Conservation (phyloP, 1,139 yeast genomes). For the Kurtzmaniella quercitrusa region DNA sequence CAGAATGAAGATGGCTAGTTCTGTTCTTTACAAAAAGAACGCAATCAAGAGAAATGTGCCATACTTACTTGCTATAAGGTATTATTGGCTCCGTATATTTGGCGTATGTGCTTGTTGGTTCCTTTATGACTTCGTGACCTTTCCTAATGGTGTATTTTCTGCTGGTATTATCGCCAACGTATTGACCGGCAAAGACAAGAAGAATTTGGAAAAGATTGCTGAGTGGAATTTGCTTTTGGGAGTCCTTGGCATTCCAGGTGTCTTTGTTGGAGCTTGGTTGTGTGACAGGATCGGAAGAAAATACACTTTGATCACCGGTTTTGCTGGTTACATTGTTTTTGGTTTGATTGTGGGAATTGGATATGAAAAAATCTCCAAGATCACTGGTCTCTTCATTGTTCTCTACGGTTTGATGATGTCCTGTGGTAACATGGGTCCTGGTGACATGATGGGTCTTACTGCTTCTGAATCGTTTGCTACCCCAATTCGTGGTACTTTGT, state of each 20-base stretch:
- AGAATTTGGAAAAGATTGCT: slow-evolving; percentile 35
- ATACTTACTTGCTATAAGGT: slow-evolving; percentile 43
- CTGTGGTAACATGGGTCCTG: slow-evolving; percentile 71
- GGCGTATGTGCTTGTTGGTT: slow-evolving; percentile 49
- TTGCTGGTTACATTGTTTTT: slow-evolving; percentile 42
- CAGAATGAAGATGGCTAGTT: slow-evolving; percentile 67
- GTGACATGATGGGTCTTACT: slow-evolving; percentile 65
- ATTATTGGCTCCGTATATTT: slow-evolving; percentile 41
- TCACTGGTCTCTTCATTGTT: slow-evolving; percentile 41
- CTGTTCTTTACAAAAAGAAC: slow-evolving; percentile 44
- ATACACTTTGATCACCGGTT: slow-evolving; percentile 43
- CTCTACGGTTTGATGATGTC: slow-evolving; percentile 47
- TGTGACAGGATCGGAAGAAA: slow-evolving; percentile 43
- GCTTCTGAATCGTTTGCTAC: slow-evolving; percentile 72
- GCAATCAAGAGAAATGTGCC: slow-evolving; percentile 44
- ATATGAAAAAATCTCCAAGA: slow-evolving; percentile 34
- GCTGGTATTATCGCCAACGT: slow-evolving; percentile 41
- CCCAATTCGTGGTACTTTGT: slow-evolving; percentile 66
- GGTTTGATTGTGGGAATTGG: slow-evolving; percentile 48
- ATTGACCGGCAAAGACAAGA: slow-evolving; percentile 21
- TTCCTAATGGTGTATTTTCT: slow-evolving; percentile 49
- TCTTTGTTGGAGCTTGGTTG: slow-evolving; percentile 38
- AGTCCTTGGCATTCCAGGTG: slow-evolving; percentile 44
- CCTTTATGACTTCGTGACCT: slow-evolving; percentile 48
- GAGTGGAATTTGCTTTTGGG: slow-evolving; percentile 48